phyloP scores from a whole-genome alignment of 2,329 filamentous ascomycete species.

The Lachnellula willkommii region DNA sequence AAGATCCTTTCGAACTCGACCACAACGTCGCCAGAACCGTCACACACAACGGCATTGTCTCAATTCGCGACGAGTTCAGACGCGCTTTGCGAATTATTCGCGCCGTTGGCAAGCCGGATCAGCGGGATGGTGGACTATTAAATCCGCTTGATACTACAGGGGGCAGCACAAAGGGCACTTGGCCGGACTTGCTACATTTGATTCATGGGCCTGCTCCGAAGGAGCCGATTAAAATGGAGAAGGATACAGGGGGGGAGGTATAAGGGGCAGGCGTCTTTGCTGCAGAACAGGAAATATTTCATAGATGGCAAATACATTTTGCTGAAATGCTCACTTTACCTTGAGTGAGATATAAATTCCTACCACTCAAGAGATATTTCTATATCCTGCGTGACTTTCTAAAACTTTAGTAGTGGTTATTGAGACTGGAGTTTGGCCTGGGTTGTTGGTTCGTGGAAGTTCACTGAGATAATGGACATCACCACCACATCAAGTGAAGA shows the following conservation, averaged over 20 bases:
- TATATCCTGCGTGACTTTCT: no score
- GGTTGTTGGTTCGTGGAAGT: no score
- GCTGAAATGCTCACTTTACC: no score
- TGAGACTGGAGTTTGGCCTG: no score
- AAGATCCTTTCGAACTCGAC: constrained; percentile 83
- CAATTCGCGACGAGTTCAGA: constrained; percentile 79
- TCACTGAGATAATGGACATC: no score
- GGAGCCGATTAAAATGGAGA: not conserved
- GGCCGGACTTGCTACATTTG: constrained; percentile 19
- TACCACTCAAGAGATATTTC: no score
- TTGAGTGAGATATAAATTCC: no score
- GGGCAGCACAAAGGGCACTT: constrained; percentile 12
- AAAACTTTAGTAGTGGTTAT: no score
- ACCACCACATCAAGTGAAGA: no score
- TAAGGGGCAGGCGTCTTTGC: not conserved
- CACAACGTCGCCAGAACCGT: constrained; percentile 88
- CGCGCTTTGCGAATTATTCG: constrained; percentile 70
- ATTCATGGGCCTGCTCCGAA: constrained; percentile 21
- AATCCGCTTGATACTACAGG: constrained; percentile 13
- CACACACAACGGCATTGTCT: constrained; percentile 73
- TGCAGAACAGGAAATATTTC: no score
- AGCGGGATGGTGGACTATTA: constrained; percentile 21
- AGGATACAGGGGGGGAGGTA: not conserved
- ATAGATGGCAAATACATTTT: no score
- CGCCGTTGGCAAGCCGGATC: constrained; percentile 38